These are phyloP conservation scores for Sisymbrium altissimum DNA, from an alignment of 345 rosid species.

Conservation along the genomic window DNA sequence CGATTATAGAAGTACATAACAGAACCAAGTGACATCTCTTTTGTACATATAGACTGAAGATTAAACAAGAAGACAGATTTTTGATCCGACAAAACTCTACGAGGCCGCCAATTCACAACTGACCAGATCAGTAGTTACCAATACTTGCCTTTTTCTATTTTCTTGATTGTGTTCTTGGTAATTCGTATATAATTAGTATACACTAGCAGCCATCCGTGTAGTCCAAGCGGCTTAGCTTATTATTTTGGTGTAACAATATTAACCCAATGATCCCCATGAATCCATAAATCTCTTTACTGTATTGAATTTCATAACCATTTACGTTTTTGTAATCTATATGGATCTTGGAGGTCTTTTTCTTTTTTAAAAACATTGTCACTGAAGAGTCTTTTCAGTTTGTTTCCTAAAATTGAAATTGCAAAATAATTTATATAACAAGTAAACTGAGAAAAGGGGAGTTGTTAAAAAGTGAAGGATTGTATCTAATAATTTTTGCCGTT, in stretches of 20 bases:
- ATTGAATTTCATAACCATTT: not conserved
- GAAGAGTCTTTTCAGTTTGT: not conserved
- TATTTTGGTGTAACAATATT: not conserved
- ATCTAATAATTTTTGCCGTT: not conserved
- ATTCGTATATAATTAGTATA: slow-evolving; percentile 8
- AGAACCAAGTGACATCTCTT: slow-evolving; percentile 44
- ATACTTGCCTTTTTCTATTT: not conserved
- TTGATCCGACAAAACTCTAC: slow-evolving; percentile 11
- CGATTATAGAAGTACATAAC: slow-evolving; percentile 55
- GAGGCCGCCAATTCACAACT: not conserved
- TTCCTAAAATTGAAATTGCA: no score
- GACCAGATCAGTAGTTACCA: slow-evolving; percentile 4
- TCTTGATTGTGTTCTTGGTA: not conserved
- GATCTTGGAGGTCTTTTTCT: not conserved
- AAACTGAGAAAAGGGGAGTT: no score
- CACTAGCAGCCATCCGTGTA: not conserved
- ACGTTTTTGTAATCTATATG: not conserved
- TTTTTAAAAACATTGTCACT: no score
- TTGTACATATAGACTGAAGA: slow-evolving; percentile 12
- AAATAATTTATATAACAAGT: no score
- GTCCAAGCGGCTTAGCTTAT: not conserved
- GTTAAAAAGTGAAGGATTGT: not conserved
- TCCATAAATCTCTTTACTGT: not conserved
- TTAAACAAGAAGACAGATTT: not conserved
- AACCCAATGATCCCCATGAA: not conserved